These are phyloP conservation scores for Myriangium duriaei DNA, from an alignment of 2,329 filamentous ascomycete species.

Conservation along the genomic window DNA sequence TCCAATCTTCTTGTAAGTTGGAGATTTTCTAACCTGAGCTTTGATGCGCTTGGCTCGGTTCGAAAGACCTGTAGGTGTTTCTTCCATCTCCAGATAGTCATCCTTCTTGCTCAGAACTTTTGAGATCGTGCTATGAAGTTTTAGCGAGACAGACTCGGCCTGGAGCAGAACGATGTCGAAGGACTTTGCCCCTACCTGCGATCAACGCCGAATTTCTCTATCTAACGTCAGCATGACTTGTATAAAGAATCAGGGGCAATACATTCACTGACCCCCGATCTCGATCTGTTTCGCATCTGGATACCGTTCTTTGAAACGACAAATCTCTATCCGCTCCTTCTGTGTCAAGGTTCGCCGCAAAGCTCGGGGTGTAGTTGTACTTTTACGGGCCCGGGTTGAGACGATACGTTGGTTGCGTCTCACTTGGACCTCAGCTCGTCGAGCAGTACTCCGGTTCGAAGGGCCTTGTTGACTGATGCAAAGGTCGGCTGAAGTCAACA, in stretches of 20 bases:
- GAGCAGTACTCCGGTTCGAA: too few species aligned
- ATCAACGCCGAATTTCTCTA: conserved; percentile 86
- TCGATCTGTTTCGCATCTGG: conserved; percentile 89
- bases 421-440: too few species aligned
- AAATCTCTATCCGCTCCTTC: conserved; percentile 84
- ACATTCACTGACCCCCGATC: conserved; percentile 64
- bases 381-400: too few species aligned
- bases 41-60: conserved; percentile 66
- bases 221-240: conserved; percentile 20
- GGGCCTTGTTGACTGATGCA: too few species aligned
- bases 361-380: too few species aligned
- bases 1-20: conserved; percentile 81
- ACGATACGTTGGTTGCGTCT: too few species aligned
- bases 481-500: too few species aligned
- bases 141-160: conserved; percentile 11
- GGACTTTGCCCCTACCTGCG: conserved; percentile 81
- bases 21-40: conserved; percentile 4
- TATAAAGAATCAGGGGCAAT: neutral
- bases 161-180: too few species aligned
- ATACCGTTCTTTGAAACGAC: conserved; percentile 81
- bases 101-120: conserved; percentile 93
- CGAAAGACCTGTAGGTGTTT: too few species aligned
- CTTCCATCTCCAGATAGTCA: conserved; percentile 76
- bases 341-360: conserved; percentile 75
- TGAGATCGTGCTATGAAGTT: conserved; percentile 70